Evolutionary conservation across 192 early-diverging fungal species (phyloP), one percentile per base, ranked within the genome.

Genomic region (Phycomyces blakesleeanus): DNA sequence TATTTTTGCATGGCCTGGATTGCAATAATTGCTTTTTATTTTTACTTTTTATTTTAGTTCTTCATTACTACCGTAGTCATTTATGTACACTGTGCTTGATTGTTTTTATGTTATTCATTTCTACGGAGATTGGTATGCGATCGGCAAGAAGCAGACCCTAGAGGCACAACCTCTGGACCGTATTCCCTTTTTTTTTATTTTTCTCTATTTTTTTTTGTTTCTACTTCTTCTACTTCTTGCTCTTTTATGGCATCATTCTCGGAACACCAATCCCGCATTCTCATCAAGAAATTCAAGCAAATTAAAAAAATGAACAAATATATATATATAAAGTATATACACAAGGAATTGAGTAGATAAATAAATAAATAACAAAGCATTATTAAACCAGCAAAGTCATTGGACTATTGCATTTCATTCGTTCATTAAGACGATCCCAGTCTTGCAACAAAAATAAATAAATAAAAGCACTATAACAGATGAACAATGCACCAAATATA

Each of bases 1-100:
- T n/a, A n/a, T 47, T 47, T 14, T 47, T 47, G 44, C 44, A 47
- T 47, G 18, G 44, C 44, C 44, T 47, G 44, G 44, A 47, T 47
- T 47, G 44, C 44, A 47, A 47, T 47, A 47, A 47, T 47, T 47
- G 44, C 44, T n/a, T 47, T 47, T 18, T n/a, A 14, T 41, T 14
- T 41, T 41, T 41, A 62, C 39, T 54, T 26, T 55, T 10, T 34
- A 22, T 63, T 51, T 54, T 34, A 34, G 29, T 34, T 63, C 61
- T 63, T 54, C 61, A 54, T 63, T 63, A 63, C 61, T 63, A 63
- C 61, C 18, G 44, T 47, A 47, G 51, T 63, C 51, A 53, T 41
- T 53, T 53, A 63, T 63, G 61, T 63, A 63, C 50, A 29, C 27
- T 63, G 61, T 41, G 39, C 61, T 54, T 63, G 34, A 52, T 20